These are phyloP conservation scores for Kuraishia floccosa DNA, from an alignment of 805 yeast species.

Conservation along the genomic window DNA sequence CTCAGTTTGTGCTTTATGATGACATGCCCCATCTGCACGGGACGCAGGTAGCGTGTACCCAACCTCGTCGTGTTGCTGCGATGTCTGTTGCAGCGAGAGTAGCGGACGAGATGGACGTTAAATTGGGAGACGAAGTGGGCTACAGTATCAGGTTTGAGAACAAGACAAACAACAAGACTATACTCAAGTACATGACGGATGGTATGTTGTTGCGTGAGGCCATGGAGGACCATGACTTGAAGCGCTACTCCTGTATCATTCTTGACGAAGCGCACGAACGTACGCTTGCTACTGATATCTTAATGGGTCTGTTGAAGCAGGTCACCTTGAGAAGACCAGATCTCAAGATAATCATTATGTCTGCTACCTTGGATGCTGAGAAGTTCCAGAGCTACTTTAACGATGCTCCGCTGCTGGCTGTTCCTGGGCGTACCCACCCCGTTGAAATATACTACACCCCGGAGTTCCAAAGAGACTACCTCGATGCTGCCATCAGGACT, in stretches of 20 bases:
- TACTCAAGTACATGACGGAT: constrained; percentile 94
- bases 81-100: constrained; percentile 98
- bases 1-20: constrained; percentile 88
- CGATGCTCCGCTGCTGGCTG: constrained; percentile 89
- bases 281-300: constrained; percentile 90
- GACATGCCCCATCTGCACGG: constrained; percentile 84
- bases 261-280: constrained; percentile 98
- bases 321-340: constrained; percentile 74
- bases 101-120: constrained; percentile 94
- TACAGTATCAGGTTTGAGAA: constrained; percentile 92
- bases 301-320: constrained; percentile 90
- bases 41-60: constrained; percentile 89
- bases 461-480: constrained; percentile 88
- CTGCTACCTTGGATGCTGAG: constrained; percentile 96
- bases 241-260: constrained; percentile 78
- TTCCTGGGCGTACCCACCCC: constrained; percentile 96
- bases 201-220: constrained; percentile 98
- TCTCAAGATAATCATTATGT: constrained; percentile 87
- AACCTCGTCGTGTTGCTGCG: constrained; percentile 97
- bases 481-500: constrained; percentile 91
- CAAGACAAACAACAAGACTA: constrained; percentile 68
- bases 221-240: constrained; percentile 85
- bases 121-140: constrained; percentile 90
- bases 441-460: constrained; percentile 96
- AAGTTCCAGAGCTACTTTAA: constrained; percentile 86